A percentile compares a stretch with the other conserved stretches of the same genome.
Conservation (phyloP, 2,329 filamentous ascomycete species). For the Trichoderma atrobrunneum region DNA sequence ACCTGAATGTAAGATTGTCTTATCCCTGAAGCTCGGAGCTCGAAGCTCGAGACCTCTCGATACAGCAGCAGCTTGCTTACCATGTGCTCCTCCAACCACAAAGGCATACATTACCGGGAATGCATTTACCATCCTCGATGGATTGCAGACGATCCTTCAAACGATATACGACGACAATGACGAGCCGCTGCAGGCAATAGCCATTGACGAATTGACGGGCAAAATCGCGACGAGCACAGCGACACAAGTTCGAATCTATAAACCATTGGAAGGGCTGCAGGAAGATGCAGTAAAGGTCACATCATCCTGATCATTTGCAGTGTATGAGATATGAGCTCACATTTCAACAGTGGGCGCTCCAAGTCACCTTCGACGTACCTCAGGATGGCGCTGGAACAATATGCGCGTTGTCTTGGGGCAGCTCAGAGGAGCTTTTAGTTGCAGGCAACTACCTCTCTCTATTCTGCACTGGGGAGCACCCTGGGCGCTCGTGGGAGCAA, state of each 20-base stretch:
- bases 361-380: constrained; percentile 56
- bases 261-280: constrained; percentile 62
- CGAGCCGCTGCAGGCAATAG: constrained; percentile 66
- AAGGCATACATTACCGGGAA: constrained; percentile 88
- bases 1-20: constrained; percentile 62
- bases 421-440: constrained; percentile 77
- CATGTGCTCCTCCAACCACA: constrained; percentile 12
- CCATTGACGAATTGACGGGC: constrained; percentile 76
- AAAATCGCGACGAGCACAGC: constrained; percentile 78
- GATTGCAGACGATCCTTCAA: constrained; percentile 73
- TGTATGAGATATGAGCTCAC: constrained; percentile 23
- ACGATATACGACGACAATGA: constrained; percentile 86
- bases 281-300: constrained; percentile 71
- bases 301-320: background rate
- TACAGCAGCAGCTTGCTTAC: background rate
- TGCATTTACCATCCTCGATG: constrained; percentile 78
- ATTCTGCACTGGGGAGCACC: constrained; percentile 52
- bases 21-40: background rate
- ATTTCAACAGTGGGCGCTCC: constrained; percentile 56
- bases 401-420: constrained; percentile 76
- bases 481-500: constrained; percentile 69
- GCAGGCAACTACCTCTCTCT: constrained; percentile 69
- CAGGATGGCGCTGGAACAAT: constrained; percentile 33
- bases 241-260: constrained; percentile 70
- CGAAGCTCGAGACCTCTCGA: background rate